Percentiles rank a stretch among this genome's conserved stretches.
phyloP scores from a whole-genome alignment of 2,329 filamentous ascomycete species.

The Fusarium phyllophilum region DNA sequence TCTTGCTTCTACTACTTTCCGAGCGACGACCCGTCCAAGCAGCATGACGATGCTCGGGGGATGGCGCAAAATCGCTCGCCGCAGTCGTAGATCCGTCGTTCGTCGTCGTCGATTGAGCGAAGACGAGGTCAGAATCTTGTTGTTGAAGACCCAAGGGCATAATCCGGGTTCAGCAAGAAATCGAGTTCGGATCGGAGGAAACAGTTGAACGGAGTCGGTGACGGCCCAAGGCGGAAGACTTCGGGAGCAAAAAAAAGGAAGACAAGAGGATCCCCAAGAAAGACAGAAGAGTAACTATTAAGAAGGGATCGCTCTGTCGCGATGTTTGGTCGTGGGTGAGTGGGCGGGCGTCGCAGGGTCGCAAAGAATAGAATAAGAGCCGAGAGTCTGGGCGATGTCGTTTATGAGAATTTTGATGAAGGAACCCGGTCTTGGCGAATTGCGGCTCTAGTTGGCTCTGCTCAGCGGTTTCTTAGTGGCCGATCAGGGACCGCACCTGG shows the following conservation, averaged over 20 bases:
- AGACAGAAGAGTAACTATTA: background rate
- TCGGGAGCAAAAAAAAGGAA: slow-evolving; percentile 14
- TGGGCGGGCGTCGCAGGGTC: slow-evolving; percentile 28
- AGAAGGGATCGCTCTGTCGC: slow-evolving; percentile 19
- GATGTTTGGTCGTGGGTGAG: background rate
- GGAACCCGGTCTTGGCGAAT: slow-evolving; percentile 17
- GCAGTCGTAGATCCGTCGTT: slow-evolving; percentile 30
- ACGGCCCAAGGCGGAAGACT: slow-evolving; percentile 22
- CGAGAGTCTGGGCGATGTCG: slow-evolving; percentile 24
- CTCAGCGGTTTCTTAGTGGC: slow-evolving; percentile 26
- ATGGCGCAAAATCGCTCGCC: slow-evolving; percentile 37
- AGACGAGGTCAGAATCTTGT: slow-evolving; percentile 38
- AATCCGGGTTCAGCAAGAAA: slow-evolving; percentile 19
- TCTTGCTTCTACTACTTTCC: slow-evolving; percentile 42
- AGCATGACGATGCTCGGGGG: slow-evolving; percentile 48
- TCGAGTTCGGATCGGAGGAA: slow-evolving; percentile 7
- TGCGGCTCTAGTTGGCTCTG: slow-evolving; percentile 31
- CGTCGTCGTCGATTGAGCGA: slow-evolving; percentile 33
- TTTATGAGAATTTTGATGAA: slow-evolving; percentile 37
- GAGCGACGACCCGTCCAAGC: slow-evolving; percentile 40
- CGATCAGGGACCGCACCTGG: slow-evolving; percentile 6
- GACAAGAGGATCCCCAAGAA: slow-evolving; percentile 21
- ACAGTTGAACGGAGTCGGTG: slow-evolving; percentile 8
- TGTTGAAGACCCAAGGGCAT: slow-evolving; percentile 44
- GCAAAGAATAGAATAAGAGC: slow-evolving; percentile 26